Evolutionary conservation across 805 yeast species (phyloP).

Genomic region (Sugiyamaella americana): DNA sequence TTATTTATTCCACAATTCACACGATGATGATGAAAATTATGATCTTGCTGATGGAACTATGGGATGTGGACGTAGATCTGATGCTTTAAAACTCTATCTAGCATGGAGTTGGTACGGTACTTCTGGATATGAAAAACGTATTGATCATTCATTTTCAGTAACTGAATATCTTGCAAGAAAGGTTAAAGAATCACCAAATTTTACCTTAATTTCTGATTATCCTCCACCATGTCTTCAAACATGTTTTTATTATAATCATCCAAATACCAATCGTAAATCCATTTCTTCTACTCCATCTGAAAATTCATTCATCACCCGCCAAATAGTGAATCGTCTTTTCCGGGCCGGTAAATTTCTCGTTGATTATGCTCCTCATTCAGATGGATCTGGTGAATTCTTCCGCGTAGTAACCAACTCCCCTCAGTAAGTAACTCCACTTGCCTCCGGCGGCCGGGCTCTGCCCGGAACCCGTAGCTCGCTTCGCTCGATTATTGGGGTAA

Average conservation of each 20-base stretch:
- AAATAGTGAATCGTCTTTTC: slow-evolving; percentile 56
- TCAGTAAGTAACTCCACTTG: slow-evolving; percentile 21
- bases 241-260: slow-evolving; percentile 56
- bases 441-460: not conserved
- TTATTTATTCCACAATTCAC: slow-evolving; percentile 65
- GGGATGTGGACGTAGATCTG: slow-evolving; percentile 89
- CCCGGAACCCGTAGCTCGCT: no score
- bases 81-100: slow-evolving; percentile 68
- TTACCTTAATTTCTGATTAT: slow-evolving; percentile 47
- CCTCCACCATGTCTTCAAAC: slow-evolving; percentile 79
- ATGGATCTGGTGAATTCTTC: slow-evolving; percentile 68
- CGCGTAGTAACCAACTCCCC: slow-evolving; percentile 81
- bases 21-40: slow-evolving; percentile 42
- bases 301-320: slow-evolving; percentile 54
- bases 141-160: slow-evolving; percentile 66
- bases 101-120: slow-evolving; percentile 78
- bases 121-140: slow-evolving; percentile 55
- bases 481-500: no score
- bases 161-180: slow-evolving; percentile 54
- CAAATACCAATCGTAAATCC: slow-evolving; percentile 36
- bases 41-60: slow-evolving; percentile 86
- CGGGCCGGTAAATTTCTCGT: slow-evolving; percentile 60
- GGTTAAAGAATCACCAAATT: slow-evolving; percentile 38
- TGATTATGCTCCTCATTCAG: slow-evolving; percentile 65
- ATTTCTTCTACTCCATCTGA: slow-evolving; percentile 29